Evolutionary conservation across 1,139 yeast genomes (phyloP).

Genomic region (Meyerozyma sp.): DNA sequence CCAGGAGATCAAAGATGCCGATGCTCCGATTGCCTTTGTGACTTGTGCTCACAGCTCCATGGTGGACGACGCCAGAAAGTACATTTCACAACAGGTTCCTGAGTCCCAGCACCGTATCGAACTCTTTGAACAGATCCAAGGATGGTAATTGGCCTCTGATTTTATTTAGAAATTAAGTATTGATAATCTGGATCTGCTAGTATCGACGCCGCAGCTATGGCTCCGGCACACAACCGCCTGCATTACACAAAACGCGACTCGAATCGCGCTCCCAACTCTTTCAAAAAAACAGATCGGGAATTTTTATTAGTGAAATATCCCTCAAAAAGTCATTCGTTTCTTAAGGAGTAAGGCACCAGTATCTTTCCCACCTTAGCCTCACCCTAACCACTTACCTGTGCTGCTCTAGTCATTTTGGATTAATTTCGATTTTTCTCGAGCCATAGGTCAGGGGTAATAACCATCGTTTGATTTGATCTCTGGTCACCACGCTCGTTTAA

Average conservation of each 20-base stretch:
- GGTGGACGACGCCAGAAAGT: constrained; percentile 34
- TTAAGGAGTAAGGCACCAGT: background rate
- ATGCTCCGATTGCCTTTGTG: constrained; percentile 31
- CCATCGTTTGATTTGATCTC: background rate
- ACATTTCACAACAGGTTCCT: constrained; percentile 25
- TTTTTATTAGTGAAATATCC: background rate
- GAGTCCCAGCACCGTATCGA: constrained; percentile 30
- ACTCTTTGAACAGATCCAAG: constrained; percentile 36
- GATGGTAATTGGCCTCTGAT: constrained; percentile 20
- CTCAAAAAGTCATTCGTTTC: background rate
- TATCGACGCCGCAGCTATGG: background rate
- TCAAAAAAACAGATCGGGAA: background rate
- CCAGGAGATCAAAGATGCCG: constrained; percentile 25
- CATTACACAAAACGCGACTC: constrained; percentile 1
- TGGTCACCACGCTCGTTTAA: background rate
- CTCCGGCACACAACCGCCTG: background rate
- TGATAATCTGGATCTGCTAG: background rate
- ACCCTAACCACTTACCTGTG: background rate
- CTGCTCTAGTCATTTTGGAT: background rate
- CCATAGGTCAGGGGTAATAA: background rate
- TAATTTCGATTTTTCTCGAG: background rate
- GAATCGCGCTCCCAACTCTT: background rate
- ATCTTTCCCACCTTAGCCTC: background rate
- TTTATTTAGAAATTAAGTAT: background rate
- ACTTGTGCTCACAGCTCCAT: constrained; percentile 39